Percentiles rank a stretch among this genome's conserved stretches.
phyloP scores from a whole-genome alignment of 2,329 filamentous ascomycete species.

The Penicillium sp. region DNA sequence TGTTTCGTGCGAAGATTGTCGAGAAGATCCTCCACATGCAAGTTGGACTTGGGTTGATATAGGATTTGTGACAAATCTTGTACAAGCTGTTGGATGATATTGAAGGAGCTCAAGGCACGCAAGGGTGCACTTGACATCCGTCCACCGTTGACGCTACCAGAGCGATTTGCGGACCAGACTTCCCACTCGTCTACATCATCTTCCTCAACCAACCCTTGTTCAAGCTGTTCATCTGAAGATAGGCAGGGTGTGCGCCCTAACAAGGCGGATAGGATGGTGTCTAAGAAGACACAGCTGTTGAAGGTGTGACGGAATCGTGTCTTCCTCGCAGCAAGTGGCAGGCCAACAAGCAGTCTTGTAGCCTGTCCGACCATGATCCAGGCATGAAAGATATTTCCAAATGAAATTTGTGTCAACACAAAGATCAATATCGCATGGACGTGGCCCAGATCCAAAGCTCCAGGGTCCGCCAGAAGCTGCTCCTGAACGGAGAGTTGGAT shows the following conservation, averaged over 20 bases:
- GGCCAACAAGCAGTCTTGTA: slow-evolving; percentile 48
- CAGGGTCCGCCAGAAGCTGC: slow-evolving; percentile 36
- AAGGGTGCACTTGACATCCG: slow-evolving; percentile 13
- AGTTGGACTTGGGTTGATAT: background rate
- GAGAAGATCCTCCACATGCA: background rate
- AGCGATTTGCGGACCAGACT: slow-evolving; percentile 17
- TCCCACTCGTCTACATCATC: slow-evolving; percentile 28
- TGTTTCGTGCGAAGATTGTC: slow-evolving; percentile 10
- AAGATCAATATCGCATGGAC: slow-evolving; percentile 59
- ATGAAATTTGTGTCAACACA: slow-evolving; percentile 61
- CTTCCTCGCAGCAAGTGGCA: slow-evolving; percentile 8
- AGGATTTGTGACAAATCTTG: slow-evolving; percentile 8
- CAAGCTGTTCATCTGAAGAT: slow-evolving; percentile 13
- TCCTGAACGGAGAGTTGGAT: slow-evolving; percentile 18
- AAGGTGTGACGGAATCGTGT: slow-evolving; percentile 19
- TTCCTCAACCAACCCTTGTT: slow-evolving; percentile 15
- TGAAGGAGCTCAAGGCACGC: slow-evolving; percentile 23
- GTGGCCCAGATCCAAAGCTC: slow-evolving; percentile 51
- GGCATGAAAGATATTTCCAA: slow-evolving; percentile 56
- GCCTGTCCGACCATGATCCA: slow-evolving; percentile 64
- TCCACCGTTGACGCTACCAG: background rate
- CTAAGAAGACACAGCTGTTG: slow-evolving; percentile 22
- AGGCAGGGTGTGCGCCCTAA: slow-evolving; percentile 15
- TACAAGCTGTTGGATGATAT: slow-evolving; percentile 19
- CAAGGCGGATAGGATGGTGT: slow-evolving; percentile 20